Percentiles rank a stretch among this genome's conserved stretches.
These are phyloP conservation scores for Russula griseocarnosa DNA, from an alignment of 768 basidiomycete species.

Conservation along the genomic window DNA sequence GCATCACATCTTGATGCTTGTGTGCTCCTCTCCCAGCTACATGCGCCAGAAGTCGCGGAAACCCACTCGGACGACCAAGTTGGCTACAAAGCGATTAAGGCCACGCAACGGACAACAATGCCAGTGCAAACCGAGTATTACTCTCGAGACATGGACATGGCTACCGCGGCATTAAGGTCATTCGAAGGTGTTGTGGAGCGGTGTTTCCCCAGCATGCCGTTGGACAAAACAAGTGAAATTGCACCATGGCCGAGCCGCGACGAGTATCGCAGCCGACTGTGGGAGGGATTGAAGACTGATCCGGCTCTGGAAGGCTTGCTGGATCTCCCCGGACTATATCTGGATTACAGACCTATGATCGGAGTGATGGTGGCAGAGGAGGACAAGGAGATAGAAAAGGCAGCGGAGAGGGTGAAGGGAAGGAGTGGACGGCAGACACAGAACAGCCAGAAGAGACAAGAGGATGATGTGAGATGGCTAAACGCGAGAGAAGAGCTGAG, in stretches of 20 bases:
- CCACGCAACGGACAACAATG: slow-evolving; percentile 10
- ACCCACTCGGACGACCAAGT: slow-evolving; percentile 51
- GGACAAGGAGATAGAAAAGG: slow-evolving; percentile 45
- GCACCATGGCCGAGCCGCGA: slow-evolving; percentile 13
- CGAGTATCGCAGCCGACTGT: slow-evolving; percentile 25
- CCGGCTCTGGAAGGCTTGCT: slow-evolving; percentile 33
- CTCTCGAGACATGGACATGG: slow-evolving; percentile 18
- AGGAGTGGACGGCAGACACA: slow-evolving; percentile 45
- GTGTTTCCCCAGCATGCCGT: neutral
- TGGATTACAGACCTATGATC: slow-evolving; percentile 71
- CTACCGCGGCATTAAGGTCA: slow-evolving; percentile 5
- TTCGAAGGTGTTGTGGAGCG: slow-evolving; percentile 13
- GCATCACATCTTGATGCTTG: slow-evolving; percentile 27
- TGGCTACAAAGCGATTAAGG: slow-evolving; percentile 38
- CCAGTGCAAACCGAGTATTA: slow-evolving; percentile 25
- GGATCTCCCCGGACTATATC: slow-evolving; percentile 45
- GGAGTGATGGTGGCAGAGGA: slow-evolving; percentile 63
- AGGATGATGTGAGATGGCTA: slow-evolving; percentile 45
- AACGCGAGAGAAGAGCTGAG: slow-evolving; percentile 36
- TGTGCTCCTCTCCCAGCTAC: slow-evolving; percentile 10
- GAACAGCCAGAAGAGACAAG: slow-evolving; percentile 61
- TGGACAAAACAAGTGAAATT: slow-evolving; percentile 8
- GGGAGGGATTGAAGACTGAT: slow-evolving; percentile 47
- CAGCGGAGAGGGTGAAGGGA: slow-evolving; percentile 23
- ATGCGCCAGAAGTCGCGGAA: slow-evolving; percentile 14